phyloP scores from a whole-genome alignment of 129 eudicot species.

The Chrysanthemum makinoi region DNA sequence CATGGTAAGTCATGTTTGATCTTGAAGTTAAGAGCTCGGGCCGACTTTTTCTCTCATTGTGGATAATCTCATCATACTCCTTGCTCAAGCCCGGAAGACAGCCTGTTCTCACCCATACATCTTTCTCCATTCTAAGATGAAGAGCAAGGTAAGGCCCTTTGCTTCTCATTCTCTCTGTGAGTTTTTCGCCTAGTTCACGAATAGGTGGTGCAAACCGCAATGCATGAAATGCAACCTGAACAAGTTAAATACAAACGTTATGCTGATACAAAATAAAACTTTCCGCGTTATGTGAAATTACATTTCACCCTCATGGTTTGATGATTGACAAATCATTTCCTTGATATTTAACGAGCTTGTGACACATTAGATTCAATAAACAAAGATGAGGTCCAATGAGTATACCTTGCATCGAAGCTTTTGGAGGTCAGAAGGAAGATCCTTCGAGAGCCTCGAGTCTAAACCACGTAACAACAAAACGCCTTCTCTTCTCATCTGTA shows the following conservation, averaged over 20 bases:
- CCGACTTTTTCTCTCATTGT: slow-evolving; percentile 58
- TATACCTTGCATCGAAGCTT: slow-evolving; percentile 98
- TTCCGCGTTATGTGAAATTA: not conserved
- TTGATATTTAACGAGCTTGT: not conserved
- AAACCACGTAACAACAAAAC: slow-evolving; percentile 83
- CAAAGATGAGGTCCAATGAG: not conserved
- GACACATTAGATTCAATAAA: not conserved
- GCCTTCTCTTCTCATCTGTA: slow-evolving; percentile 86
- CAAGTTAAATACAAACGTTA: slow-evolving; percentile 9
- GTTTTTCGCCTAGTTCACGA: slow-evolving; percentile 67
- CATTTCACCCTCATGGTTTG: not conserved
- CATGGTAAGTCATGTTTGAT: slow-evolving; percentile 89
- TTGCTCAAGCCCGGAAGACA: slow-evolving; percentile 89
- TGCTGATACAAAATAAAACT: not conserved
- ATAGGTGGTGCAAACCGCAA: slow-evolving; percentile 82
- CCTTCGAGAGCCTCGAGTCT: slow-evolving; percentile 93
- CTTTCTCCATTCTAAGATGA: slow-evolving; percentile 94
- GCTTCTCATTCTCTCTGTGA: slow-evolving; percentile 77
- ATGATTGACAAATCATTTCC: not conserved
- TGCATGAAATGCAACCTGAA: slow-evolving; percentile 91
- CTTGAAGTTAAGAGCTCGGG: slow-evolving; percentile 89
- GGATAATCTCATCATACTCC: slow-evolving; percentile 60
- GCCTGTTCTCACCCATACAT: slow-evolving; percentile 99
- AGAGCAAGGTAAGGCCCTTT: slow-evolving; percentile 95
- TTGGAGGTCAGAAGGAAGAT: slow-evolving; percentile 95